Evolutionary conservation across 192 early-diverging fungal genomes (phyloP), one percentile per base, ranked within the genome.

Genomic region (Coemansia sp.): DNA sequence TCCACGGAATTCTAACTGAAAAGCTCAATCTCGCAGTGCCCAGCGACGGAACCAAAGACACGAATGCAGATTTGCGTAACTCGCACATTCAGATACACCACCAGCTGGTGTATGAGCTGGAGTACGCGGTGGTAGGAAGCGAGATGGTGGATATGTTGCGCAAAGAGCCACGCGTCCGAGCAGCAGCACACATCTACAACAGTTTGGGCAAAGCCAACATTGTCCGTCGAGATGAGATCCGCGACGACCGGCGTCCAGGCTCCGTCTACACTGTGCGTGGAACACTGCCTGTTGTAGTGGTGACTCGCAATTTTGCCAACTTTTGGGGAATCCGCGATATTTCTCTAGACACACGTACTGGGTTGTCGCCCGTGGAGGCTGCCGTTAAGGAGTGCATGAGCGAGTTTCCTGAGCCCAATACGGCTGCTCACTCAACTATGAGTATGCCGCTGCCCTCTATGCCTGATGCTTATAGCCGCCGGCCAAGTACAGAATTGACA

Each of bases 41-140:
- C 2, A 39, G 26, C 0, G 37, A 18, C 15, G 43, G 26, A 2
- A 20, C 21, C 0, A 23, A 37, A 3, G 28, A 37, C 42, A 28
- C 38, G 11, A 56, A 59, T 16, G 21, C 66, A 1, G 62, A 68
- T 15, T 57, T 63, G 37, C 58, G 66, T 36, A 76, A 76, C 55
- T 76, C 66, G 49, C 72, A 76, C 36, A 61, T 76, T 31, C 72
- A 76, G 35, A 39, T 76, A 0, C 72, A 69, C 41, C 72, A 76
- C 55, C 72, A 76, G 59, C 57, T 76, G 13, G 65, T 59, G 19
- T 76, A 76, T 36, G 58, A 57, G 26, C 53, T 76, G n/a, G 58
- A 65, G 39, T 76, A 75, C 49, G 50, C 50, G 33, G 26, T 16
- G 39, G 53, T 35, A 30, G 35, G 31, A 31, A 43, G 36, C 35